Evolutionary conservation across 106 monocot genomes (phyloP).

Genomic region (Dioscorea alata): DNA sequence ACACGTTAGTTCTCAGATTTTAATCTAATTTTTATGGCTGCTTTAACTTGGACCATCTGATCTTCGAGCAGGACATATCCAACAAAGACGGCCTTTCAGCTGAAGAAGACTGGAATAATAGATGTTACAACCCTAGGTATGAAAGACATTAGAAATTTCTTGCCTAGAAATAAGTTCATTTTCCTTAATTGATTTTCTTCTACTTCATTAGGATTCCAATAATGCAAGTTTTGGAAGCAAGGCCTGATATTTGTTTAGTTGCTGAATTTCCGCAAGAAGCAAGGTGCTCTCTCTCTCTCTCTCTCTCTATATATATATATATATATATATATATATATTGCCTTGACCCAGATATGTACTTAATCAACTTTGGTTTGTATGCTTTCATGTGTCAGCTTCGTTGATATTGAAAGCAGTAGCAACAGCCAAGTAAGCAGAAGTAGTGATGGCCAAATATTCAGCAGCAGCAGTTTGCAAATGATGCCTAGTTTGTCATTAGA

Average conservation of each 20-base stretch:
- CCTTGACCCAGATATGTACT: not conserved
- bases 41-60: not conserved
- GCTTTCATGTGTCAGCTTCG: conserved; percentile 23
- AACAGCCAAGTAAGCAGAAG: conserved; percentile 20
- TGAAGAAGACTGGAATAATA: conserved; percentile 39
- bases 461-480: conserved; percentile 22
- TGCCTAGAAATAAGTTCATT: not conserved
- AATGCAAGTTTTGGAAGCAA: conserved; percentile 30
- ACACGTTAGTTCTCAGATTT: too few relatives aligned
- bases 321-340: not conserved
- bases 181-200: not conserved
- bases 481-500: conserved; percentile 3
- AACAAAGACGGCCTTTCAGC: conserved; percentile 57
- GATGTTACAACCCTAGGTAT: conserved; percentile 42
- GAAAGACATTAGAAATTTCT: not conserved
- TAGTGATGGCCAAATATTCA: conserved; percentile 24
- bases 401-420: conserved; percentile 22
- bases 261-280: conserved; percentile 36
- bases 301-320: not conserved
- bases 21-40: not conserved
- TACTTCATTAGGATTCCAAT: conserved; percentile 24
- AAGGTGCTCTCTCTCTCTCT: conserved; percentile 17
- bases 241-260: conserved; percentile 37
- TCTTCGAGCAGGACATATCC: conserved; percentile 40
- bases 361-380: not conserved